Evolutionary conservation across 2,329 filamentous ascomycete species (phyloP).

Genomic region (Myriosclerotinia scirpicola): DNA sequence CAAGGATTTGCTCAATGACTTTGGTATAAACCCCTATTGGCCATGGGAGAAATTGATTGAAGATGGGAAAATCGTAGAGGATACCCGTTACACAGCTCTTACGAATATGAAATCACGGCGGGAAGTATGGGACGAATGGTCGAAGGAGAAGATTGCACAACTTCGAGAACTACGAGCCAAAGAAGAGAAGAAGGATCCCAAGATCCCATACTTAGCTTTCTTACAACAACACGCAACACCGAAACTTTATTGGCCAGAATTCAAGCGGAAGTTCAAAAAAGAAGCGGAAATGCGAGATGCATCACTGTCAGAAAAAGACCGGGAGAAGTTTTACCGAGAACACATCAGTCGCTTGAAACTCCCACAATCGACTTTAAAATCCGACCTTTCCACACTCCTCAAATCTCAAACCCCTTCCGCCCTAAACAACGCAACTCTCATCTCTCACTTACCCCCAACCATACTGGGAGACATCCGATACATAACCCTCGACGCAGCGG

Average conservation of each 20-base stretch:
- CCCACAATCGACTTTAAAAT: constrained; percentile 63
- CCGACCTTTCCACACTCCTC: constrained; percentile 66
- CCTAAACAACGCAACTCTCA: constrained; percentile 59
- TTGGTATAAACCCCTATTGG: constrained; percentile 78
- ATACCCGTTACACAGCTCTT: constrained; percentile 82
- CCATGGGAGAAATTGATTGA: constrained; percentile 90
- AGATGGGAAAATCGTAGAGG: constrained; percentile 77
- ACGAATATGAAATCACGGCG: constrained; percentile 77
- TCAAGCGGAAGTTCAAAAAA: constrained; percentile 85
- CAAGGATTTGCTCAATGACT: constrained; percentile 82
- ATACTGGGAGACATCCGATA: constrained; percentile 68
- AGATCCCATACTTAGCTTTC: constrained; percentile 78
- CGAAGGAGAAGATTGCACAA: constrained; percentile 69
- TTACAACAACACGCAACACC: constrained; percentile 79
- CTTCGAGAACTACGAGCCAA: constrained; percentile 71
- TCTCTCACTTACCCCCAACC: constrained; percentile 59
- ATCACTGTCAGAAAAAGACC: constrained; percentile 69
- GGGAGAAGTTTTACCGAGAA: constrained; percentile 78
- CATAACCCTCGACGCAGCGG: constrained; percentile 61
- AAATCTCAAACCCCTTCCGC: constrained; percentile 57
- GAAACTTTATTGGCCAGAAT: constrained; percentile 97
- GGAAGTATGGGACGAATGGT: constrained; percentile 84
- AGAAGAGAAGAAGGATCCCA: constrained; percentile 79
- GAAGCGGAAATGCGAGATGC: constrained; percentile 77
- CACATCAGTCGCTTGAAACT: constrained; percentile 67